Conservation (phyloP, 2,329 filamentous ascomycete genomes). For the Talaromyces sp. region DNA sequence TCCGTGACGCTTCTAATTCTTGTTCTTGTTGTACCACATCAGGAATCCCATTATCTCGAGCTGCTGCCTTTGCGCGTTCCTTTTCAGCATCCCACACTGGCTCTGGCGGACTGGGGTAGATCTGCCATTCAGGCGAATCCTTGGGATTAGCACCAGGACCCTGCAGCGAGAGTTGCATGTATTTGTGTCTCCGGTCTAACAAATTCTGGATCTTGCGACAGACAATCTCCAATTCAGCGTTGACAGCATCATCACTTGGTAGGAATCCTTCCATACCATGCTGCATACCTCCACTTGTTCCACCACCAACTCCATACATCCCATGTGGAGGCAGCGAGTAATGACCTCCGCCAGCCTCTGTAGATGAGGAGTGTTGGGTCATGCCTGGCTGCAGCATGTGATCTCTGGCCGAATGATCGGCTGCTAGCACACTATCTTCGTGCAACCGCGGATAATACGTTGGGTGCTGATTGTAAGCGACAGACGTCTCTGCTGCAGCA, state of each 20-base stretch:
- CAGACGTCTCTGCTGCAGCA: slow-evolving; percentile 9
- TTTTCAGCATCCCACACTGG: slow-evolving; percentile 72
- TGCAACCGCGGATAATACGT: slow-evolving; percentile 8
- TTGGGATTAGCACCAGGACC: slow-evolving; percentile 80
- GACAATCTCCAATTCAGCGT: slow-evolving; percentile 77
- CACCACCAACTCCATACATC: slow-evolving; percentile 51
- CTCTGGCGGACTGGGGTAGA: slow-evolving; percentile 88
- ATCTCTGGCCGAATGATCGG: slow-evolving; percentile 30
- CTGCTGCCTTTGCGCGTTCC: slow-evolving; percentile 6
- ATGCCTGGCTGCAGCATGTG: slow-evolving; percentile 48
- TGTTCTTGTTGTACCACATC: slow-evolving; percentile 22
- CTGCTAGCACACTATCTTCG: slow-evolving; percentile 12
- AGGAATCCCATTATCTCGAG: not conserved
- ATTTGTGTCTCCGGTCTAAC: slow-evolving; percentile 83
- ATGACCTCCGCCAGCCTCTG: not conserved
- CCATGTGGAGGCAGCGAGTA: not conserved
- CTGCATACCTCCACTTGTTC: slow-evolving; percentile 59
- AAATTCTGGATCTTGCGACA: slow-evolving; percentile 88
- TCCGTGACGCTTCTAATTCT: slow-evolving; percentile 41
- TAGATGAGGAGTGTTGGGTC: not conserved
- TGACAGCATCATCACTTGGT: slow-evolving; percentile 73
- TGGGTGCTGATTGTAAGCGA: not conserved
- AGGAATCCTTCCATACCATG: slow-evolving; percentile 62
- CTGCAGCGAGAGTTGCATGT: slow-evolving; percentile 81
- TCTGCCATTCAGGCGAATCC: slow-evolving; percentile 75